Conservation (phyloP, 345 rosid species). For the Salix viminalis region DNA sequence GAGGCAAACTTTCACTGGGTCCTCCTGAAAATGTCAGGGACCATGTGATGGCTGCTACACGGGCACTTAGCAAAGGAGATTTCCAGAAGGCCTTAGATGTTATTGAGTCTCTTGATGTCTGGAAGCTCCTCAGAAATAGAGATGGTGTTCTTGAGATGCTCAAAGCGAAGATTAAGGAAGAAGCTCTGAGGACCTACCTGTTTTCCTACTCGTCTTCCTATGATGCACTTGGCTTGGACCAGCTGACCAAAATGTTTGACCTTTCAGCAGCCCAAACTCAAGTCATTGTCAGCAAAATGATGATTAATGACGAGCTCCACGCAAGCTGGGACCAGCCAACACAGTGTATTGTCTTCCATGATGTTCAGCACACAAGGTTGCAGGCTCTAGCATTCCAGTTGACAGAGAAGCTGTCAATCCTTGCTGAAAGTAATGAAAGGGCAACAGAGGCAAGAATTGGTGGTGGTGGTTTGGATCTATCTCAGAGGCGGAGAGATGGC, state of each 20-base stretch:
- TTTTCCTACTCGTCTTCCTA: constrained; percentile 60
- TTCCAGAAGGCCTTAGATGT: constrained; percentile 58
- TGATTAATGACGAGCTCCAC: constrained; percentile 70
- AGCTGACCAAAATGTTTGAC: constrained; percentile 74
- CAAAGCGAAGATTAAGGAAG: constrained; percentile 77
- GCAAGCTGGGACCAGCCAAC: constrained; percentile 95
- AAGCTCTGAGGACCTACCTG: constrained; percentile 74
- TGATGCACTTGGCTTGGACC: constrained; percentile 57
- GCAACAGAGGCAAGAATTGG: constrained; percentile 69
- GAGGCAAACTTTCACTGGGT: constrained; percentile 75
- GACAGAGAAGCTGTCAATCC: constrained; percentile 61
- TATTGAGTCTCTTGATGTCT: constrained; percentile 65
- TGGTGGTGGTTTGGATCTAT: constrained; percentile 63
- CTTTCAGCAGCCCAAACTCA: constrained; percentile 52
- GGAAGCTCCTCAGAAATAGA: constrained; percentile 65
- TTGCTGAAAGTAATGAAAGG: constrained; percentile 76
- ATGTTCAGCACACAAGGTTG: constrained; percentile 59
- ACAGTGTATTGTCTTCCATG: constrained; percentile 63
- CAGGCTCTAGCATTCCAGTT: constrained; percentile 79
- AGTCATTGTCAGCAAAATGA: constrained; percentile 76
- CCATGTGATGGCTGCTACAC: constrained; percentile 82
- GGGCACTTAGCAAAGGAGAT: constrained; percentile 76
- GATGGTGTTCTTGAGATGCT: constrained; percentile 65
- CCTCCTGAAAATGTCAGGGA: constrained; percentile 89
- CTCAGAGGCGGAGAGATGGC: constrained; percentile 55